Evolutionary conservation across 2,329 filamentous ascomycete genomes (phyloP).

Genomic region (Chaetomium sp.): DNA sequence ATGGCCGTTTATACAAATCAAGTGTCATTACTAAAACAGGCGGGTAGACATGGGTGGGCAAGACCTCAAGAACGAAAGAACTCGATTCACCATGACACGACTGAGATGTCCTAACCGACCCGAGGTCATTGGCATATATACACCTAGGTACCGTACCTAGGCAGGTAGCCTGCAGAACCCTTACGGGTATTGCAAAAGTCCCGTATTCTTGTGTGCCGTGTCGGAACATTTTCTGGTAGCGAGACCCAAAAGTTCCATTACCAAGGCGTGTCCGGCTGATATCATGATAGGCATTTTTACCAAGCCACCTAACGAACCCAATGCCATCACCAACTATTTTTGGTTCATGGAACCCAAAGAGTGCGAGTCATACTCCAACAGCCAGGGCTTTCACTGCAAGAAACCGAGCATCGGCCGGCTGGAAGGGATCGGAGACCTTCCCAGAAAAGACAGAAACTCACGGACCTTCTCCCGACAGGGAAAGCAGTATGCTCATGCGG

Average conservation of each 20-base stretch:
- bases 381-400: neutral
- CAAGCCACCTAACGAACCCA: neutral
- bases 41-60: no score
- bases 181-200: no score
- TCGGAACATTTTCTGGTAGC: neutral
- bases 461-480: neutral
- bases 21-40: neutral
- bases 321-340: neutral
- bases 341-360: neutral
- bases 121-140: no score
- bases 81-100: no score
- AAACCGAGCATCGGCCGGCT: no score
- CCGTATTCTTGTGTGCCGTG: no score
- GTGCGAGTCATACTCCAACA: neutral
- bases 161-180: no score
- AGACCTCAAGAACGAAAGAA: no score
- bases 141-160: no score
- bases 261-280: neutral
- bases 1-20: no score
- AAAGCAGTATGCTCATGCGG: neutral
- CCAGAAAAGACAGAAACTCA: neutral
- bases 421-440: neutral
- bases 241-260: neutral
- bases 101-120: no score
- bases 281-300: neutral